These are phyloP conservation scores for Leccinum longicurvipes DNA, from an alignment of 768 basidiomycete genomes.

Conservation along the genomic window DNA sequence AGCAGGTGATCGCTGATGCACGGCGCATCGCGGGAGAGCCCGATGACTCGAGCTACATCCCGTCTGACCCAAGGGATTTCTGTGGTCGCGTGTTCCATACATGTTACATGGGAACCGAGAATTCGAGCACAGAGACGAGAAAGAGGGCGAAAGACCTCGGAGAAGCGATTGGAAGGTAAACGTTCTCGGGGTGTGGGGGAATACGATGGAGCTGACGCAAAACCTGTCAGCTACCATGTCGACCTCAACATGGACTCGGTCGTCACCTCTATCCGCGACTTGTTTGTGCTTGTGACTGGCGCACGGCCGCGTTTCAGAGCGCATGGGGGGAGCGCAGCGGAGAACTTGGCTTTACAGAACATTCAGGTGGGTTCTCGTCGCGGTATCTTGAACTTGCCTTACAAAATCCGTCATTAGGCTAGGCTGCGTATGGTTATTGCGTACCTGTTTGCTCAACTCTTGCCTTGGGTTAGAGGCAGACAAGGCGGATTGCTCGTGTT, in stretches of 20 bases:
- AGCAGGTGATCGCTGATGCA: conserved; percentile 88
- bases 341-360: conserved; percentile 96
- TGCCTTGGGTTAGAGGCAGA: conserved; percentile 88
- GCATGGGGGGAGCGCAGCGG: conserved; percentile 82
- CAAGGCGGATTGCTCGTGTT: conserved; percentile 86
- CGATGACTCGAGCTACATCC: conserved; percentile 76
- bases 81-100: conserved; percentile 89
- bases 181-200: conserved; percentile 4
- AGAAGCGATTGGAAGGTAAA: conserved; percentile 83
- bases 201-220: neutral
- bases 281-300: conserved; percentile 83
- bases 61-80: conserved; percentile 86
- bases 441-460: conserved; percentile 91
- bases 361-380: conserved; percentile 61
- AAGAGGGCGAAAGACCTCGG: conserved; percentile 83
- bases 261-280: conserved; percentile 76
- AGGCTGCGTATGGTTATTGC: conserved; percentile 91
- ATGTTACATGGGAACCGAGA: conserved; percentile 99
- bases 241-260: conserved; percentile 96
- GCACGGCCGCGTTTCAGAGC: conserved; percentile 71
- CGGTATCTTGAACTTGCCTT: neutral
- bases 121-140: conserved; percentile 86
- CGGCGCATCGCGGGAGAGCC: conserved; percentile 85
- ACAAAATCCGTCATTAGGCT: conserved; percentile 49
- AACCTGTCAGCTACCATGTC: conserved; percentile 70